Conservation (phyloP, 176 grass and related monocot genomes). For the Oryza longistaminata region DNA sequence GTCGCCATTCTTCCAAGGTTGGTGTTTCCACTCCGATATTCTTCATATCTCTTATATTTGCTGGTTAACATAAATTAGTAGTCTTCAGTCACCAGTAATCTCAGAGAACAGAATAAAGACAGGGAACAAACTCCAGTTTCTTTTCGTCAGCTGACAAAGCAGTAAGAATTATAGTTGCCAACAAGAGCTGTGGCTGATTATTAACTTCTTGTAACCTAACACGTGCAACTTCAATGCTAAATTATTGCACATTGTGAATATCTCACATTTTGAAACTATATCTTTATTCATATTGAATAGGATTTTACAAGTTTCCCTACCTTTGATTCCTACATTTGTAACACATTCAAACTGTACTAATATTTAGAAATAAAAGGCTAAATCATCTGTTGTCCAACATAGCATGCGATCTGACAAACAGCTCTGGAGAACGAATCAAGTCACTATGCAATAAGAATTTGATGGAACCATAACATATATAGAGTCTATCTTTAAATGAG, state of each 20-base stretch:
- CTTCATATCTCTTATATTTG: slow-evolving; percentile 83
- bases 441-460: background rate
- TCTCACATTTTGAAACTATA: background rate
- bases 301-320: background rate
- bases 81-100: background rate
- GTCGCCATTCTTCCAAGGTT: slow-evolving; percentile 73
- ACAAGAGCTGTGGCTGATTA: background rate
- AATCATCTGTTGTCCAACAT: background rate
- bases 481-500: background rate
- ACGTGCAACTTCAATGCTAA: background rate
- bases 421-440: background rate
- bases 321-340: slow-evolving; percentile 1
- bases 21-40: slow-evolving; percentile 73
- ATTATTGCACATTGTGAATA: background rate
- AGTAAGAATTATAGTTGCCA: background rate
- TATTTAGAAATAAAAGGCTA: background rate
- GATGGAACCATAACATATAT: background rate
- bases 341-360: background rate
- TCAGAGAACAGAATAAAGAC: background rate
- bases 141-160: background rate
- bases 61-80: slow-evolving; percentile 39
- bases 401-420: background rate
- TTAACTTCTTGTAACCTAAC: background rate
- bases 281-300: background rate
- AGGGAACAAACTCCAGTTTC: background rate